Evolutionary conservation across 1,139 yeast genomes (phyloP), one percentile per base, ranked within the genome.

Genomic region (Suhomyces bokatorum): DNA sequence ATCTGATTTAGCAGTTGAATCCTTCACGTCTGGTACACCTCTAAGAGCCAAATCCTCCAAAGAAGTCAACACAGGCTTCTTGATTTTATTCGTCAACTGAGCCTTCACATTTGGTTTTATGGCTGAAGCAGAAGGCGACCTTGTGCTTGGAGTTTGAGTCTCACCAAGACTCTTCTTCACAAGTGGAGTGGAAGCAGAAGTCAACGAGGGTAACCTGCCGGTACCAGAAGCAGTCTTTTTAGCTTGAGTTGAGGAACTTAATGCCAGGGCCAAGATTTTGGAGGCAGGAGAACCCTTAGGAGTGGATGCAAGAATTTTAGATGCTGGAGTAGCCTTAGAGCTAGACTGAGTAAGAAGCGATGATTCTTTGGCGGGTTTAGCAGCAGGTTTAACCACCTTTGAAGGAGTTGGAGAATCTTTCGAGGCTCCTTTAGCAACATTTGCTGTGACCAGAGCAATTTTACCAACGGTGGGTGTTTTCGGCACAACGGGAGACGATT

Each of bases 21-120:
- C 87, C 45, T 69, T 73, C 1, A 83, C 87, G 22, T 79, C 86
- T 2, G 88, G 88, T 14, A 82, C 75, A 2, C 87, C 87, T 47
- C 81, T 67, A 20, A 71, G 66, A 1, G 75, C 83, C 43, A 82
- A 66, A 48, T 81, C 85, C n/a, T 76, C 74, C 34, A 83, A 63
- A 0, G 85, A 78, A 16, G 78, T 75, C 43, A 83, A 66, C 1
- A 58, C 47, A 1, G 72, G 70, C 32, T 55, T 56, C 37, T 58
- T 64, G 27, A 52, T 63, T 27, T 57, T 55, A 32, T 22, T 34
- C 2, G 35, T 22, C 9, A 31, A 24, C 10, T 26, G 20, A 2
- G 40, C n/a, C 13, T 35, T 40, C 2, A 39, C 22, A 2, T 39
- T 13, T 27, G 45, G 14, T 26, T 38, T 35, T 15, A 37, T 10